Evolutionary conservation across 192 early-diverging fungal species (phyloP), one percentile per base, ranked within the genome.

Genomic region (Rhizoclosmatium globosum): DNA sequence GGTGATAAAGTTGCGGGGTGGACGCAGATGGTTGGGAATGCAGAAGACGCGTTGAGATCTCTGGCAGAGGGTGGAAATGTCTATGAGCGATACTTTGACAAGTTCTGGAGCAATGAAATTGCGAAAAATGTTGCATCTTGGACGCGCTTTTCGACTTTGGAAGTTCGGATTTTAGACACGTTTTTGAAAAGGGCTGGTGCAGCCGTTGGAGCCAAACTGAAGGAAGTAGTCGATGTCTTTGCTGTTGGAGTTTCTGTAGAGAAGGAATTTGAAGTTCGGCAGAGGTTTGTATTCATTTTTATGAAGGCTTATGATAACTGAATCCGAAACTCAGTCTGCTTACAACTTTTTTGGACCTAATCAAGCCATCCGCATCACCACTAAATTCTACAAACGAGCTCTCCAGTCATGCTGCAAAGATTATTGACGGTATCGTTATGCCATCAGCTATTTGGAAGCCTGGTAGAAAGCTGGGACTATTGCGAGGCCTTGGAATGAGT

Each of bases 181-280:
- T 41, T 88, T 2, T 15, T 86, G 38, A 23, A 62, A 13, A 71
- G 75, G 67, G 57, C 84, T 15, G 82, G 82, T 13, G 43, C 64
- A 4, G 41, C 61, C 53, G 76, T 86, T 46, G 87, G 84, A 9
- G 56, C 69, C 46, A 47, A 71, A n/a, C 42, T 89, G 59, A 78
- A 88, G 39, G 2, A 72, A 3, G 50, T 89, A 15, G 23, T 90
- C 31, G 74, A 76, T 41, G 42, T 87, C n/a, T 76, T 90, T 31
- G 61, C 64, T 19, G 11, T 21, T 0, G 46, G 74, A 57, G 42
- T 70, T n/a, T 70, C 50, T 31, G 47, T 58, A 31, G 82, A 86
- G 11, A 77, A 73, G 53, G 89, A 90, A 31, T 21, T 77, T 7
- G 88, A 90, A 78, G 73, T 89, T 2, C 47, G 89, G 9, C 62